Percentiles rank a stretch among this genome's conserved stretches.
These are phyloP conservation scores for Discostella stelligeroides DNA, from an alignment of 108 stramenopile genomes.

Conservation along the genomic window DNA sequence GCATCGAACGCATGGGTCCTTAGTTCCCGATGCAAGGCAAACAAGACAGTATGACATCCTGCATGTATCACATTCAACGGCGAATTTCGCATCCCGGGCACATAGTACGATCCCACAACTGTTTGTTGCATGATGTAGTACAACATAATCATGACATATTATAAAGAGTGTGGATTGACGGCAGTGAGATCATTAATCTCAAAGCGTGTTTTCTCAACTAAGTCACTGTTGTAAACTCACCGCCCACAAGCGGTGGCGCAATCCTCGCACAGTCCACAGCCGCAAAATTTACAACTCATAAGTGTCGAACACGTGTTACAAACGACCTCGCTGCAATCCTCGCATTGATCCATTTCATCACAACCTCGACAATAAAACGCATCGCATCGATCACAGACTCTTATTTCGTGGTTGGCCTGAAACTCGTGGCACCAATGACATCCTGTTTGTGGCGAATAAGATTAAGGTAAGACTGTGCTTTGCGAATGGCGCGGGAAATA, in stretches of 20 bases:
- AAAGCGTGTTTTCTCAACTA: not conserved
- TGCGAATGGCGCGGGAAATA: not conserved
- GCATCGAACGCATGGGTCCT: constrained; percentile 90
- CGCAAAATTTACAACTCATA: constrained; percentile 92
- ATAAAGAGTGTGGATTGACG: not conserved
- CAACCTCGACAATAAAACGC: constrained; percentile 88
- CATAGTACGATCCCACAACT: constrained; percentile 93
- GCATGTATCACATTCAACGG: constrained; percentile 94
- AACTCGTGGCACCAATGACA: constrained; percentile 95
- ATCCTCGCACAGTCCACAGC: constrained; percentile 90
- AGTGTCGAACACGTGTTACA: constrained; percentile 86
- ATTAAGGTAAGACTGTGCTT: not conserved
- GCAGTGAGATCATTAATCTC: not conserved
- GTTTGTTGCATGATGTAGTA: not conserved
- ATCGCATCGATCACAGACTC: constrained; percentile 93
- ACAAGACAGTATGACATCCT: constrained; percentile 89
- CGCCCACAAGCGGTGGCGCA: constrained; percentile 93
- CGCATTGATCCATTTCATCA: constrained; percentile 95
- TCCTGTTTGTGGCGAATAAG: constrained; percentile 11
- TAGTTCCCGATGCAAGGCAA: constrained; percentile 85
- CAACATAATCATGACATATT: not conserved
- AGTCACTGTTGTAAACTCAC: constrained; percentile 43
- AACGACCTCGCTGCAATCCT: constrained; percentile 92
- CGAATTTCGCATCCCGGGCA: constrained; percentile 91
- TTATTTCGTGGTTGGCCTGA: constrained; percentile 92